A percentile compares a stretch with the other conserved stretches of the same genome.
Conservation (phyloP, 1,284 basidiomycete genomes). For the Apiotrichum sp. region DNA sequence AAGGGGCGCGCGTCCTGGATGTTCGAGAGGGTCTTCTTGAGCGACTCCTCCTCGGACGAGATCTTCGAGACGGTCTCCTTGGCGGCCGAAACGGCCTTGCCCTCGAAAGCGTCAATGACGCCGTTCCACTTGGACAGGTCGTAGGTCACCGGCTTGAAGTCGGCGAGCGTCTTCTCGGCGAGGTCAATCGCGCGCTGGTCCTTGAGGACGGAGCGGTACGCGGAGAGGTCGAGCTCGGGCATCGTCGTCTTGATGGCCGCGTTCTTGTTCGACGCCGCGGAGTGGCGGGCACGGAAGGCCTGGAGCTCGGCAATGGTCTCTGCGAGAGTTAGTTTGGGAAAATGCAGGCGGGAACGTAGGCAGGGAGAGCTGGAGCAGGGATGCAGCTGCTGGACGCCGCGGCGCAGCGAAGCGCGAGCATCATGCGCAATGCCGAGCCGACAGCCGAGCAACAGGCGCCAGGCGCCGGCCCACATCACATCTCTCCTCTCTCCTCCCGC, state of each 20-base stretch:
- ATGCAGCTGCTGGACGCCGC: too few relatives aligned
- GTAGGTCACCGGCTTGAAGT: conserved; percentile 96
- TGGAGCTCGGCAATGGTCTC: conserved; percentile 84
- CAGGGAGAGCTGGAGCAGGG: too few relatives aligned
- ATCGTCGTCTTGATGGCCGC: conserved; percentile 65
- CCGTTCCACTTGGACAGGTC: conserved; percentile 87
- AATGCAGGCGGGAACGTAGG: neutral
- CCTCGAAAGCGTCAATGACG: conserved; percentile 95
- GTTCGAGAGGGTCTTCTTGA: conserved; percentile 91
- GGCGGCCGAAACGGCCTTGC: conserved; percentile 89
- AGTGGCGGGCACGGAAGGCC: conserved; percentile 93
- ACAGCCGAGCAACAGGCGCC: too few relatives aligned
- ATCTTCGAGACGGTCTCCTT: conserved; percentile 88
- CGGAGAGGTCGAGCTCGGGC: conserved; percentile 63
- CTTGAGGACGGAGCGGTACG: conserved; percentile 88
- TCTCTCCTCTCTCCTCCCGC: too few relatives aligned
- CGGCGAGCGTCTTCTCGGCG: conserved; percentile 80
- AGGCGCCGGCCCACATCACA: too few relatives aligned
- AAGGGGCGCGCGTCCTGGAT: conserved; percentile 97
- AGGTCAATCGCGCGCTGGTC: conserved; percentile 89
- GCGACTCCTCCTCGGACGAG: conserved; percentile 82
- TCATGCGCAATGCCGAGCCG: too few relatives aligned
- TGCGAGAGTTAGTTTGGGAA: conserved; percentile 39
- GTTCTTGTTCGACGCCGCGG: conserved; percentile 75
- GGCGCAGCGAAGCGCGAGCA: too few relatives aligned